These are phyloP conservation scores for Phytophthora quininea DNA, from an alignment of 352 stramenopile species.

Conservation along the genomic window DNA sequence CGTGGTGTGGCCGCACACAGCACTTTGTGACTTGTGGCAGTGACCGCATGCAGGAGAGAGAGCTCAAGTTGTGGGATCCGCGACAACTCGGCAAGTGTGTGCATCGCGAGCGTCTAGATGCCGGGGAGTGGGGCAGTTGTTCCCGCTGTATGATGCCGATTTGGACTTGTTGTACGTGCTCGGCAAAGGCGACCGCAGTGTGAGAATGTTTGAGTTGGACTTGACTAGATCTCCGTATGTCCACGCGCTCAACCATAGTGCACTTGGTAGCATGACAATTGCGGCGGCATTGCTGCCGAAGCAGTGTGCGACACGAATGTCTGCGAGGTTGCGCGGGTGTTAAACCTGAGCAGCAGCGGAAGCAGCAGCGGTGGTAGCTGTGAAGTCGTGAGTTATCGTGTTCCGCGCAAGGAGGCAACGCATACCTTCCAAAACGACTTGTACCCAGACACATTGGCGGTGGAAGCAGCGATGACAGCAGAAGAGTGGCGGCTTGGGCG, in stretches of 20 bases:
- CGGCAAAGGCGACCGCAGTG: slow-evolving; percentile 71
- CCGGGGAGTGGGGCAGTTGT: slow-evolving; percentile 66
- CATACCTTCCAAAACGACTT: slow-evolving; percentile 79
- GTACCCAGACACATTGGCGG: slow-evolving; percentile 63
- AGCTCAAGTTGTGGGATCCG: slow-evolving; percentile 82
- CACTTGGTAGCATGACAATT: slow-evolving; percentile 63
- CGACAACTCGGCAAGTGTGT: slow-evolving; percentile 56
- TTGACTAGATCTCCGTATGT: slow-evolving; percentile 37
- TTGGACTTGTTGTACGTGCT: slow-evolving; percentile 73
- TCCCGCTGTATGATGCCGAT: slow-evolving; percentile 76
- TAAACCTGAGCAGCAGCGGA: slow-evolving; percentile 55
- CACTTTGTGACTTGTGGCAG: slow-evolving; percentile 68
- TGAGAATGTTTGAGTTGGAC: slow-evolving; percentile 69
- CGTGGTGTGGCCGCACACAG: slow-evolving; percentile 61
- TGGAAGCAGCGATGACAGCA: slow-evolving; percentile 43
- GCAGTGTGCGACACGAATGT: slow-evolving; percentile 46
- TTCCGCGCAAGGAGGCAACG: slow-evolving; percentile 65
- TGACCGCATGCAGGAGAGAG: slow-evolving; percentile 69
- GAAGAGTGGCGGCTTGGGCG: slow-evolving; percentile 48
- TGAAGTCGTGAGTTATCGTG: slow-evolving; percentile 68
- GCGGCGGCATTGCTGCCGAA: slow-evolving; percentile 63
- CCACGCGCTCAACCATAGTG: slow-evolving; percentile 58
- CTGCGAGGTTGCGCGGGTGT: slow-evolving; percentile 71
- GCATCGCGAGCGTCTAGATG: slow-evolving; percentile 66
- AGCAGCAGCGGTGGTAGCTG: slow-evolving; percentile 47